Conservation (phyloP, 179 eudicot genomes). For the Gypsophila paniculata region DNA sequence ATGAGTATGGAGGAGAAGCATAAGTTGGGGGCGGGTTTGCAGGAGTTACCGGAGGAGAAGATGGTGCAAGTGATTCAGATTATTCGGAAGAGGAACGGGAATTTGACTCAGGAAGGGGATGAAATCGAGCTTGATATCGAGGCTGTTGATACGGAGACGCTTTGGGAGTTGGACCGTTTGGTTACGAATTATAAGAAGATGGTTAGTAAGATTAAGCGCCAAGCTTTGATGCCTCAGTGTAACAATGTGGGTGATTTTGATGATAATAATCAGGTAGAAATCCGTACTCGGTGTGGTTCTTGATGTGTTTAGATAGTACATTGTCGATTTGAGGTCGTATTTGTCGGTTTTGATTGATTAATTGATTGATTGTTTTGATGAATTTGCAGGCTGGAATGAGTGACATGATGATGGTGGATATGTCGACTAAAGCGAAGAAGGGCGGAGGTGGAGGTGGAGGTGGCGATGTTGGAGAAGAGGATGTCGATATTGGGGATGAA, state of each 20-base stretch:
- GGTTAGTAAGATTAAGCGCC: slow-evolving; percentile 70
- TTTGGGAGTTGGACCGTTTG: slow-evolving; percentile 91
- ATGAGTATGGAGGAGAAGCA: slow-evolving; percentile 87
- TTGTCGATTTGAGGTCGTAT: background rate
- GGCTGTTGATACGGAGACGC: slow-evolving; percentile 76
- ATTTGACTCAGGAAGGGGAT: slow-evolving; percentile 48
- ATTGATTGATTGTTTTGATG: background rate
- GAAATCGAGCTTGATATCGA: slow-evolving; percentile 92
- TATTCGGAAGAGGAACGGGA: background rate
- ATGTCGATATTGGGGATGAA: slow-evolving; percentile 78
- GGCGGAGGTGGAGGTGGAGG: slow-evolving; percentile 34
- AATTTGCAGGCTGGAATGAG: slow-evolving; percentile 34
- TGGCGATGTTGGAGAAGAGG: slow-evolving; percentile 55
- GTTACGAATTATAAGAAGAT: slow-evolving; percentile 80
- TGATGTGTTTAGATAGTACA: background rate
- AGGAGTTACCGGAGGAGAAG: slow-evolving; percentile 74
- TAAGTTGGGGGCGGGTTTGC: slow-evolving; percentile 60
- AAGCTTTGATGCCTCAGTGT: slow-evolving; percentile 45
- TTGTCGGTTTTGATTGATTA: background rate
- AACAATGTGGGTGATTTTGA: slow-evolving; percentile 31
- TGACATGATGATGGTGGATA: slow-evolving; percentile 37
- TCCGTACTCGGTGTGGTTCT: background rate
- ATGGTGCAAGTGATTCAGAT: slow-evolving; percentile 69
- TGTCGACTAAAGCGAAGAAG: slow-evolving; percentile 28
- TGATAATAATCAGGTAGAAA: slow-evolving; percentile 28